Evolutionary conservation across 495 filamentous ascomycete genomes (phyloP).

Genomic region (Podospora conica): DNA sequence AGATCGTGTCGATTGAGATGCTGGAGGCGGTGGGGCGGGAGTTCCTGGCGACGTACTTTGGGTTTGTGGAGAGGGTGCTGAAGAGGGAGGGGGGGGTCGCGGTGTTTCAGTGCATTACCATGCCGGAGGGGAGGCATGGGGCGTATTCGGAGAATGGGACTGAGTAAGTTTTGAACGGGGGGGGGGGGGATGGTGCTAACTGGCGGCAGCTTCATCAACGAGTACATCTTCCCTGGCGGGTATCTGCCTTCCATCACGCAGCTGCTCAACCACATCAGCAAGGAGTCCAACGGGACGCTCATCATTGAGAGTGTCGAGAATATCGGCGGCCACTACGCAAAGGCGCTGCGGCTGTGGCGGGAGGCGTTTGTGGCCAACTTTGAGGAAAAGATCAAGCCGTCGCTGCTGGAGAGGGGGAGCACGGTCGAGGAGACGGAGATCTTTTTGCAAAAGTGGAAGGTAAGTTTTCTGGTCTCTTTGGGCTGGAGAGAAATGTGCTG

Average conservation of each 20-base stretch:
- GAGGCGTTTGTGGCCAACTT: conserved; percentile 59
- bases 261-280: conserved; percentile 52
- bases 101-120: conserved; percentile 70
- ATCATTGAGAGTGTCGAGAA: conserved; percentile 59
- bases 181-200: conserved; percentile 2
- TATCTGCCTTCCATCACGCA: conserved; percentile 62
- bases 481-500: not conserved
- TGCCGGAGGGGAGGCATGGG: conserved; percentile 54
- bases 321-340: conserved; percentile 65
- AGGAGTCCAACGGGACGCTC: conserved; percentile 50
- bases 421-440: conserved; percentile 54
- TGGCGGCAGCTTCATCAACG: conserved; percentile 53
- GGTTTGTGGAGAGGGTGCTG: conserved; percentile 50
- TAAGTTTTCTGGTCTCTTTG: conserved; percentile 20
- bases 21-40: conserved; percentile 64
- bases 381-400: conserved; percentile 48
- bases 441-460: conserved; percentile 64
- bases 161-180: conserved; percentile 31
- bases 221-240: conserved; percentile 70
- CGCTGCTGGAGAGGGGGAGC: conserved; percentile 40
- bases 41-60: conserved; percentile 57
- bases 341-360: conserved; percentile 59
- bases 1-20: conserved; percentile 70
- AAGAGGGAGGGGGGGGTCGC: conserved; percentile 59
- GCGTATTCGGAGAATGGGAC: conserved; percentile 37